Base-by-base conservation (phyloP, 2,329 filamentous ascomycete genomes). In the Cladosporium sp. region DNA sequence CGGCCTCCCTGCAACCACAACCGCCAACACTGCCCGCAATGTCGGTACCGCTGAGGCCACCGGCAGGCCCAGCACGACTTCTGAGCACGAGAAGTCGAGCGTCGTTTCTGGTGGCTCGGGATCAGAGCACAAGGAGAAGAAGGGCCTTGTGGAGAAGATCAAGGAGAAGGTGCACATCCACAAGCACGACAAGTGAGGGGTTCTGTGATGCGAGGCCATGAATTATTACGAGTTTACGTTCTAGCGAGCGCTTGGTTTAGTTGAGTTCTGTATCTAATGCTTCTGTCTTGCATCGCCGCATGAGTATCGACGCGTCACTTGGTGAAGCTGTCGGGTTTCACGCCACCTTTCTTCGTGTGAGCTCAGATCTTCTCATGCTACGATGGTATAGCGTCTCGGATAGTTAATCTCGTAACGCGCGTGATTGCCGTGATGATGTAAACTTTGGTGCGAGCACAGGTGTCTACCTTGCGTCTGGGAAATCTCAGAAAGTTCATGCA, bases 141-240 rank as follows among this genome's bases (percentile, higher is more conserved):
- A 53, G 32, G 46, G 60, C 11, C 25, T 63, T 16, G 32, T 56
- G 10, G 60, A 63, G 60, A 63, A 63, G 60, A 63, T 63, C 23
- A 63, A 63, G 49, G 60, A 63, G 48, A 63, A 63, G 60, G 60
- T 63, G 32, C 60, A 63, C 60, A 39, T 56, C 7, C 60, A 63
- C 60, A 57, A 57, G 54, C 51, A 54, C 51, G 26, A 46, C n/a
- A 46, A 46, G 39, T 46, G 39, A 46, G 26, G 8, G 25, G 1
- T n/a, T 53, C 49, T 30, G 25, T 10, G 14, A 10, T 30, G 25
- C 5, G 14, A 10, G 26, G 3, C 11, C 11, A 3, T 8, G 14
- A 4, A 30, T 54, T 18, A 32, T 32, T 14, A 32, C 28, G 18
- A 30, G n/a, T 51, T 25, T 32, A n/a, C 51, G 18, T 28, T 54